Evolutionary conservation across 1,284 basidiomycete species (phyloP).

Genomic region (Pseudozyma hubeiensis): DNA sequence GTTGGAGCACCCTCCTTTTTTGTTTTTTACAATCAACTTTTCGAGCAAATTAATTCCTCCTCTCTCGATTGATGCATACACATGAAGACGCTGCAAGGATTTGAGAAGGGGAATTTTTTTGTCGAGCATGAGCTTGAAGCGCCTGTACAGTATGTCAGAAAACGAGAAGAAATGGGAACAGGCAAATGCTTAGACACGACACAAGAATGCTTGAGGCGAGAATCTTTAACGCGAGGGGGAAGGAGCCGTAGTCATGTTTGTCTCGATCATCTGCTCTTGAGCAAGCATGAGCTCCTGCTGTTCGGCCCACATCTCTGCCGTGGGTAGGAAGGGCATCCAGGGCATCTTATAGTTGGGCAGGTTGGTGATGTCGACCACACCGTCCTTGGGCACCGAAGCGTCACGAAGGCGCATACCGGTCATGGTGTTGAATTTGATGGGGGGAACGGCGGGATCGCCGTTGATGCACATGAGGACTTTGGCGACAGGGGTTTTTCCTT

Average conservation of each 20-base stretch:
- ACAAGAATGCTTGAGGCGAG: too few relatives aligned
- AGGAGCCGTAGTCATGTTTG: conserved; percentile 17
- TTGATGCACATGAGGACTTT: conserved; percentile 49
- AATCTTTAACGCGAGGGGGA: conserved; percentile 1
- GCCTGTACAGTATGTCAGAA: too few relatives aligned
- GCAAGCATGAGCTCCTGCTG: conserved; percentile 41
- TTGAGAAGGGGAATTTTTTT: too few relatives aligned
- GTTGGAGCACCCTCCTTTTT: conserved; percentile 29
- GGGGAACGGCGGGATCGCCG: conserved; percentile 26
- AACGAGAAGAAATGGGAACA: too few relatives aligned
- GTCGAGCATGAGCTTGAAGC: too few relatives aligned
- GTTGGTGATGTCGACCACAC: conserved; percentile 37
- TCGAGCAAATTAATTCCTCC: too few relatives aligned
- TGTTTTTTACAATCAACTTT: neutral
- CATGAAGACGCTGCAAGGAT: too few relatives aligned
- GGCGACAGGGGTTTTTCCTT: neutral
- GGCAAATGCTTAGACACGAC: too few relatives aligned
- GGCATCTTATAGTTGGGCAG: conserved; percentile 38
- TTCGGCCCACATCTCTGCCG: conserved; percentile 38
- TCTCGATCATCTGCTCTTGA: conserved; percentile 37
- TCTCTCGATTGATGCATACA: too few relatives aligned
- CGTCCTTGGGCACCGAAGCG: conserved; percentile 8
- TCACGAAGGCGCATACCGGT: conserved; percentile 41
- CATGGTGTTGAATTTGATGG: conserved; percentile 48
- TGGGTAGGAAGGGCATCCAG: conserved; percentile 51